These are phyloP conservation scores for Corynascus novoguineensis DNA, from an alignment of 495 filamentous ascomycete genomes.

Conservation along the genomic window DNA sequence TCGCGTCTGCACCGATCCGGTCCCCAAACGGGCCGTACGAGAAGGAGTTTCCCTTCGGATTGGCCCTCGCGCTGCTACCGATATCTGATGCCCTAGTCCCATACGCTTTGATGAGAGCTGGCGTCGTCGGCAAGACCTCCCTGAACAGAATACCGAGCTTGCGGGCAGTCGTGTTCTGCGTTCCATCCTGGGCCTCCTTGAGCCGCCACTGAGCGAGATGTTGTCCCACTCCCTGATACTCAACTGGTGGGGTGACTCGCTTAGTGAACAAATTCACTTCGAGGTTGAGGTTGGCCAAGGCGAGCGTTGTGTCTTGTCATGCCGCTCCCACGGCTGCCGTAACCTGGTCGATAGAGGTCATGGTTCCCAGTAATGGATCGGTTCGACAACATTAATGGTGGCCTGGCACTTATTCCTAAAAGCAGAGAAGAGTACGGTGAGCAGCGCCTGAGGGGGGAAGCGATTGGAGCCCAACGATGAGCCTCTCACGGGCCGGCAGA, in stretches of 20 bases:
- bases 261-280: slow-evolving; percentile 17
- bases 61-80: slow-evolving; percentile 1
- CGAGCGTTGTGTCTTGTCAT: neutral
- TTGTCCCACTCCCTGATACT: slow-evolving; percentile 26
- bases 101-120: slow-evolving; percentile 34
- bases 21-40: neutral
- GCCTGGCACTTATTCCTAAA: too few species aligned
- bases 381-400: too few species aligned
- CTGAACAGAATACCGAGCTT: slow-evolving; percentile 32
- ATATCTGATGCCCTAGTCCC: slow-evolving; percentile 38
- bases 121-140: slow-evolving; percentile 25
- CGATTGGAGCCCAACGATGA: too few species aligned
- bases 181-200: slow-evolving; percentile 27
- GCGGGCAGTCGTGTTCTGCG: slow-evolving; percentile 28
- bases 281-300: slow-evolving; percentile 27
- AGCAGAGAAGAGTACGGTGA: too few species aligned
- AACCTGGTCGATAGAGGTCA: neutral
- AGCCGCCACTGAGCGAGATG: slow-evolving; percentile 20
- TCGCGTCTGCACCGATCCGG: neutral
- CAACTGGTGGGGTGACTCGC: slow-evolving; percentile 18
- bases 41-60: neutral
- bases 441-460: too few species aligned
- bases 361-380: too few species aligned
- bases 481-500: too few species aligned
- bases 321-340: neutral